Conservation (phyloP, 495 filamentous ascomycete genomes). For the Neurospora discreta region DNA sequence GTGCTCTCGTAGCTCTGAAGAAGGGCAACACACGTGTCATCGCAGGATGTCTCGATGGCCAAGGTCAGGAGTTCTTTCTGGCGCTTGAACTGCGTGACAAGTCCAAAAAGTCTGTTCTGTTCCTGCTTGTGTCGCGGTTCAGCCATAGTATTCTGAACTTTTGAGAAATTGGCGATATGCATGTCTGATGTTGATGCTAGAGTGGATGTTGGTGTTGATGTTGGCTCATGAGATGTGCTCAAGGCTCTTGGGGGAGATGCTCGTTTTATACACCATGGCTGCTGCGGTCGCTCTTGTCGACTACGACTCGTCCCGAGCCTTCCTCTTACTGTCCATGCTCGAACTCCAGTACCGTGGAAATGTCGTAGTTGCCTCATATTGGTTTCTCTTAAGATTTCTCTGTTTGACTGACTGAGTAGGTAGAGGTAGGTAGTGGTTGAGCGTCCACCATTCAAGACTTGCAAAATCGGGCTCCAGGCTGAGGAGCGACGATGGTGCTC, state of each 20-base stretch:
- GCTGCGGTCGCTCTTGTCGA: background rate
- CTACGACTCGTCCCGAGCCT: background rate
- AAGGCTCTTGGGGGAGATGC: background rate
- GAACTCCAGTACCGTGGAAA: background rate
- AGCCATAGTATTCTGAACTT: background rate
- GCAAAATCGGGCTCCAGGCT: background rate
- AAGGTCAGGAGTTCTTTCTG: conserved; percentile 48
- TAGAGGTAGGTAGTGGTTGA: background rate
- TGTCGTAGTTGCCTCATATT: background rate
- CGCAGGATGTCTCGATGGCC: conserved; percentile 93
- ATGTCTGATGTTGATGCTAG: background rate
- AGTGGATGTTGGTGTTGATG: background rate
- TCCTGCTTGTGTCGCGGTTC: background rate
- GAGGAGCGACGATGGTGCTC: background rate
- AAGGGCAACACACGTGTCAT: conserved; percentile 88
- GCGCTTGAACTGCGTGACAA: background rate
- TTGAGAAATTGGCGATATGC: background rate
- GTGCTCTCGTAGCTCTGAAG: conserved; percentile 34
- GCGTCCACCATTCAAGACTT: background rate
- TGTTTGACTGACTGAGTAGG: background rate
- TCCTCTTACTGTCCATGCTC: background rate
- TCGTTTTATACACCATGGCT: background rate
- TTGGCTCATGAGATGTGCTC: background rate
- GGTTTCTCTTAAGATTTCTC: background rate
- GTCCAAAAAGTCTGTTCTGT: background rate